Conservation (phyloP, 495 filamentous ascomycete genomes). For the Tuber aestivum region DNA sequence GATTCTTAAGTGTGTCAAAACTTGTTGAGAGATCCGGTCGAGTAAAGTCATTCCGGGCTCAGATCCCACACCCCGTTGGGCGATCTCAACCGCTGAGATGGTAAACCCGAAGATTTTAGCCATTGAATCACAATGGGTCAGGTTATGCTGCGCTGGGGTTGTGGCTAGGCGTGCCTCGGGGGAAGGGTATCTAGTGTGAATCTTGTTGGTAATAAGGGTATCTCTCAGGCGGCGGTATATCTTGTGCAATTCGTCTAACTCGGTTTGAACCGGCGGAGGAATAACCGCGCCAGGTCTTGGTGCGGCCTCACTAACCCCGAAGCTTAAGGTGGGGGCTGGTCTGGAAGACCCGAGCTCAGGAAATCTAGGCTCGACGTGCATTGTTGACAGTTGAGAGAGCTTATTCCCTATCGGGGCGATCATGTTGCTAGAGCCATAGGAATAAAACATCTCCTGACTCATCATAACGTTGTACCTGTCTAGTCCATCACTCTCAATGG, state of each 20-base stretch:
- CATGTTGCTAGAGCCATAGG: conserved; percentile 58
- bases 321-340: conserved; percentile 22
- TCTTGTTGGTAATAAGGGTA: conserved; percentile 66
- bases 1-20: conserved; percentile 81
- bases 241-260: conserved; percentile 60
- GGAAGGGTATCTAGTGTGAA: conserved; percentile 49
- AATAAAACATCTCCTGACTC: conserved; percentile 56
- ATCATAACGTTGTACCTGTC: conserved; percentile 41
- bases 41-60: conserved; percentile 68
- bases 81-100: conserved; percentile 86
- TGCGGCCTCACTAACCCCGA: conserved; percentile 15
- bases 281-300: conserved; percentile 14
- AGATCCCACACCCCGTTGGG: conserved; percentile 77
- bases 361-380: conserved; percentile 19
- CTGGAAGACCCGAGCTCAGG: conserved; percentile 16
- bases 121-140: conserved; percentile 53
- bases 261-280: conserved; percentile 18
- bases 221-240: conserved; percentile 76
- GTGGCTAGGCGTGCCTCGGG: conserved; percentile 11
- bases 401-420: conserved; percentile 57
- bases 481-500: conserved; percentile 45
- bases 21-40: conserved; percentile 75
- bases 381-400: conserved; percentile 48
- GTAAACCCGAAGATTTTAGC: conserved; percentile 73
- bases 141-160: conserved; percentile 11